These are phyloP conservation scores for Fusarium fracticaudum DNA, from an alignment of 2,329 filamentous ascomycete genomes.

Conservation along the genomic window DNA sequence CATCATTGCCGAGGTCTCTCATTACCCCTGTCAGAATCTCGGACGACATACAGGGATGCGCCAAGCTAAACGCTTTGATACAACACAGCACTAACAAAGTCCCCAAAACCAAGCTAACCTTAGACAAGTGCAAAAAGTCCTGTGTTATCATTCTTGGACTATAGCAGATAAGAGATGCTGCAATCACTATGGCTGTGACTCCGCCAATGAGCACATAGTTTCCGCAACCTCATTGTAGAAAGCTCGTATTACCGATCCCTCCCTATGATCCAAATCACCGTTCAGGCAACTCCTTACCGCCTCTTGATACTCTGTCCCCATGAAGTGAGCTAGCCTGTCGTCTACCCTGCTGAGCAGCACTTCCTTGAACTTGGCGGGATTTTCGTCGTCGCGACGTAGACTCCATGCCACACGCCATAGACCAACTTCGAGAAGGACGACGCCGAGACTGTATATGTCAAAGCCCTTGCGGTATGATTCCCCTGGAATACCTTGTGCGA, in stretches of 20 bases:
- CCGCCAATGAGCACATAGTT: constrained; percentile 6
- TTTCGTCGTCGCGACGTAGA: not conserved
- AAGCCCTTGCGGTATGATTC: not conserved
- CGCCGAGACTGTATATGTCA: constrained; percentile 15
- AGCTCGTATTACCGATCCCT: not conserved
- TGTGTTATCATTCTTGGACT: not conserved
- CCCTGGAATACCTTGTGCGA: not conserved
- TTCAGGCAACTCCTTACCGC: constrained; percentile 6
- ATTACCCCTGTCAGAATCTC: not conserved
- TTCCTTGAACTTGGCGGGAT: not conserved
- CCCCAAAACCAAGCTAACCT: not conserved
- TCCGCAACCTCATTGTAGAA: constrained; percentile 14
- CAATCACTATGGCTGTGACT: not conserved
- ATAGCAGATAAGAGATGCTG: not conserved
- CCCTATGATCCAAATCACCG: not conserved
- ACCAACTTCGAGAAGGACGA: constrained; percentile 10
- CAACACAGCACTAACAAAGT: not conserved
- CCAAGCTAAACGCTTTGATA: not conserved
- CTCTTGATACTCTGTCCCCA: constrained; percentile 1
- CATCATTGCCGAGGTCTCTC: not conserved
- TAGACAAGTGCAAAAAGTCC: not conserved
- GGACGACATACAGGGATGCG: not conserved
- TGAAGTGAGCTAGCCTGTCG: constrained; percentile 8
- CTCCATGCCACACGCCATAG: not conserved
- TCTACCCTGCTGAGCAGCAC: not conserved